Evolutionary conservation across 441 rosid species (phyloP), one percentile per base, ranked within the genome.

Genomic region (Pelargonium citronellum): DNA sequence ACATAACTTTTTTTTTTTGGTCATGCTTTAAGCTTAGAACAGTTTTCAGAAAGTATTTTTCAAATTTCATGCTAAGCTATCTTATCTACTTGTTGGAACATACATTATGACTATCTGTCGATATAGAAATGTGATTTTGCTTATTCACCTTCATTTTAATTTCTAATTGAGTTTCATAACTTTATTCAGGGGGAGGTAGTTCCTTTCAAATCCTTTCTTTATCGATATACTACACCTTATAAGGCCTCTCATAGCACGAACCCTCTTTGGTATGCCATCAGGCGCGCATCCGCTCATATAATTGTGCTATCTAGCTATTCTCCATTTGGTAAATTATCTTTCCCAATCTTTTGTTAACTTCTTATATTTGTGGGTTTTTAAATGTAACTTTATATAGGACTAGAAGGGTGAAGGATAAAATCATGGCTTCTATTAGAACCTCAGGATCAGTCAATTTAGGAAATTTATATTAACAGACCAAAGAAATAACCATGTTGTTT

Each of bases 261-360:
- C 74, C 88, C 91, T 70, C 85, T 89, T 47, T 89, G 85, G 87
- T 87, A 89, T 78, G 84, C 94, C 27, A 60, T 89, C 77, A 85
- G 84, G 75, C 88, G 89, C 37, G 91, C 88, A 24, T 89, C 94
- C 0, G 89, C 91, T 41, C 91, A 89, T 74, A 80, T 87, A 72
- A 85, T 89, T 61, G 89, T 83, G 77, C 82, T 89, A 77, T 89
- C 91, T 49, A 87, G 91, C 85, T 89, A 89, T 82, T 89, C 94
- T 75, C 82, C 94, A 49, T 89, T 84, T 75, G 94, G 91, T 89
- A 87, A 81, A 11, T 73, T 71, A 55, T 69, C 60, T 30, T 69
- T 67, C 43, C 66, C 74, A 37, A 37, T 37, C 8, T 7, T 37
- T 37, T 30, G 1, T 2, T 37, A 5, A 37, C 41, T 7, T 37